Evolutionary conservation across 2,329 filamentous ascomycete species (phyloP), one percentile per base, ranked within the genome.

Genomic region (Zymoseptoria tritici): DNA sequence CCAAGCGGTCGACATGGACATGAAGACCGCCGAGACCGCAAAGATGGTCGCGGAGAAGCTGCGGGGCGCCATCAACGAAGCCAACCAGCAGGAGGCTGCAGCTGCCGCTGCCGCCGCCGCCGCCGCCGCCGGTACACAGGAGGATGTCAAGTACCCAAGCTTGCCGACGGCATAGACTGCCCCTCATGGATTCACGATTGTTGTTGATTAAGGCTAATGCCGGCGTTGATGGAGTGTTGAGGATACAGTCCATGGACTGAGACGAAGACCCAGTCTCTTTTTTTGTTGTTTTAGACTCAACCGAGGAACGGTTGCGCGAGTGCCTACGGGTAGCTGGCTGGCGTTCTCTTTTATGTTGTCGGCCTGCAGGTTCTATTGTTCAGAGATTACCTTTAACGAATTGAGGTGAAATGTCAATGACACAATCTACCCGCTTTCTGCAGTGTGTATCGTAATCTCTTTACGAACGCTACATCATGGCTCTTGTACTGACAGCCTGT

Each of bases 21-120:
- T 62, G 59, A 58, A 60, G 55, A 58, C 46, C 52, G 55, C 52
- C 31, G 62, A 65, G 52, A 61, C 62, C 21, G 65, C 65, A 19
- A 60, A 62, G 49, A 62, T 66, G 55, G 67, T 66, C 31, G 63
- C 64, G n/a, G 66, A 68, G 60, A 67, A 68, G 57, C 61, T 68
- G 31, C 60, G 62, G 11, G 62, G 57, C 26, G 62, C 63, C 20
- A 58, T 62, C 26, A 59, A 62, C 36, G 57, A 56, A n/a, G 56
- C 59, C 51, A 62, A 57, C 54, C 53, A 65, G 57, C 55, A 63
- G 49, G 59, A 60, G 54, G 54, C 57, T 20, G 59, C 49, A 11
- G 54, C 54, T 50, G 52, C 52, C 52, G 52, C 52, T 53, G 20
- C 52, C 42, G 56, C 56, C 54, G 29, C 26, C 29, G 20, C 52